Evolutionary conservation across 495 filamentous ascomycete genomes (phyloP).

Genomic region (Lepidopterella palustris): DNA sequence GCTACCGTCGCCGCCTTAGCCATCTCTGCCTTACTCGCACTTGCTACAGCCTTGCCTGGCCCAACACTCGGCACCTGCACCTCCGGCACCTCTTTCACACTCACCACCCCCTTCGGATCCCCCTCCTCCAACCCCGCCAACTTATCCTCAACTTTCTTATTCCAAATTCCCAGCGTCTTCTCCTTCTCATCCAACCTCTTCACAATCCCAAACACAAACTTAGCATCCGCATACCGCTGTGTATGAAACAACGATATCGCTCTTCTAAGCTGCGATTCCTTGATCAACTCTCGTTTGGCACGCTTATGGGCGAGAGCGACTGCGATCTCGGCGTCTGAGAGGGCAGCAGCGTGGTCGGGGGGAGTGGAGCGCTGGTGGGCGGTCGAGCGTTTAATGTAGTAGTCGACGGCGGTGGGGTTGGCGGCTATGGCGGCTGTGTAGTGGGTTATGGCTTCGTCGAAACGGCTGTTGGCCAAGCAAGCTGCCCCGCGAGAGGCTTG

Average conservation of each 20-base stretch:
- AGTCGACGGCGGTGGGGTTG: constrained; percentile 63
- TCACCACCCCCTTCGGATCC: constrained; percentile 52
- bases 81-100: constrained; percentile 58
- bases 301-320: constrained; percentile 63
- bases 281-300: constrained; percentile 72
- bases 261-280: constrained; percentile 72
- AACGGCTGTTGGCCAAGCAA: constrained; percentile 60
- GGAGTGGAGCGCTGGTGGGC: constrained; percentile 64
- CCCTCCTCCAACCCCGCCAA: constrained; percentile 46
- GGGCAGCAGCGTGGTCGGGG: constrained; percentile 49
- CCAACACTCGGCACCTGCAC: constrained; percentile 42
- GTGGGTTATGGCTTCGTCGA: constrained; percentile 56
- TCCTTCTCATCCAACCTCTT: constrained; percentile 55
- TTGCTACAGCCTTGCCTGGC: constrained; percentile 24
- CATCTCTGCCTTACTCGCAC: neutral
- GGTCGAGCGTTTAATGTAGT: constrained; percentile 82
- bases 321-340: constrained; percentile 75
- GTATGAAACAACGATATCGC: constrained; percentile 66
- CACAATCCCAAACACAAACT: constrained; percentile 62
- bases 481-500: constrained; percentile 55
- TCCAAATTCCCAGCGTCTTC: constrained; percentile 58
- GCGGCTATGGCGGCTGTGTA: constrained; percentile 69
- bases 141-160: constrained; percentile 49
- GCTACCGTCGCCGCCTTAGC: too few relatives aligned
- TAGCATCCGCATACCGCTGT: constrained; percentile 68